These are phyloP conservation scores for Calonectria hongkongensis DNA, from an alignment of 2,329 filamentous ascomycete species.

Conservation along the genomic window DNA sequence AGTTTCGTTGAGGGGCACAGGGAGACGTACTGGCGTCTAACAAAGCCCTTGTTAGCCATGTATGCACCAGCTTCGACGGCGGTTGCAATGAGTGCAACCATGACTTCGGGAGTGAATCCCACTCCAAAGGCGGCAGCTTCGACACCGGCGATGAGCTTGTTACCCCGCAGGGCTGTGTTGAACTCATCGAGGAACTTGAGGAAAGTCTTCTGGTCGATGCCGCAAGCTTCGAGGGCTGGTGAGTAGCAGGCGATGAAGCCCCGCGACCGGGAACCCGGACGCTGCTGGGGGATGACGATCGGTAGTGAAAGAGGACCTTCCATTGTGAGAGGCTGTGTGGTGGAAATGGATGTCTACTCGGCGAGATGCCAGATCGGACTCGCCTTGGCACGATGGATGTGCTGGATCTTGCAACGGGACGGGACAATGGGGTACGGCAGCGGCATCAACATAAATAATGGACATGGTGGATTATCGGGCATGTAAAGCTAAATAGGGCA, in stretches of 20 bases:
- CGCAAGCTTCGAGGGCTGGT: neutral
- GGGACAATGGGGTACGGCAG: slow-evolving; percentile 1
- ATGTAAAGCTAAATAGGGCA: slow-evolving; percentile 7
- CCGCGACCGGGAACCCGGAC: slow-evolving; percentile 14
- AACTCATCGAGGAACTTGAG: slow-evolving; percentile 15
- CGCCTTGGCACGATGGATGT: slow-evolving; percentile 13
- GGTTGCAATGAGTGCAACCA: neutral
- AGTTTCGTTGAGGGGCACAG: too few relatives aligned
- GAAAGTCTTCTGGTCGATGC: slow-evolving; percentile 12
- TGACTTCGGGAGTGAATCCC: slow-evolving; percentile 5
- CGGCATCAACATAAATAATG: slow-evolving; percentile 20
- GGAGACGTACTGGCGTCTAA: neutral
- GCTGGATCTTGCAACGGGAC: neutral
- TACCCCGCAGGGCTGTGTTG: slow-evolving; percentile 15
- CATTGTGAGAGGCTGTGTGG: neutral
- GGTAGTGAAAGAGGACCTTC: slow-evolving; percentile 13
- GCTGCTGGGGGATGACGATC: slow-evolving; percentile 20
- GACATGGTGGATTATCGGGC: slow-evolving; percentile 11
- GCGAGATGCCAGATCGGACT: slow-evolving; percentile 4
- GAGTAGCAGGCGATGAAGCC: slow-evolving; percentile 21
- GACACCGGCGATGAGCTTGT: slow-evolving; percentile 11
- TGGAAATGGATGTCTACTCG: neutral
- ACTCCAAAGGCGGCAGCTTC: slow-evolving; percentile 16
- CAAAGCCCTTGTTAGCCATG: slow-evolving; percentile 20
- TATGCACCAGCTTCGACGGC: slow-evolving; percentile 18